A percentile compares a stretch with the other conserved stretches of the same genome.
Evolutionary conservation across 78 protist genomes (phyloP).

Genomic region (Polysphondylium violaceum): DNA sequence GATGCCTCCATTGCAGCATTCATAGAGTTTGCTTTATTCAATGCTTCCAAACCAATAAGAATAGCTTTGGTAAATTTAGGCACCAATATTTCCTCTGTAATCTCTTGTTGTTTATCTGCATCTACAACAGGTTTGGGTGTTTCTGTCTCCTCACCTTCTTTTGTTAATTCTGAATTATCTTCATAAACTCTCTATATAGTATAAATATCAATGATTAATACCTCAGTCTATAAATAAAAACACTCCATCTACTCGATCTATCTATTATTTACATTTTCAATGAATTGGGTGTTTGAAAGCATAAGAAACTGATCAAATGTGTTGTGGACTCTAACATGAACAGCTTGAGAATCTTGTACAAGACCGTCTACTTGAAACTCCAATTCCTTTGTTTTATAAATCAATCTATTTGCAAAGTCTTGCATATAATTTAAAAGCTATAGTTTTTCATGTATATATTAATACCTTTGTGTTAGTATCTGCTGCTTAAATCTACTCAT

Average conservation of each 20-base stretch:
- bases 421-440: slow-evolving; percentile 77
- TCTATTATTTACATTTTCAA: slow-evolving; percentile 82
- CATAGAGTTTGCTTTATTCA: slow-evolving; percentile 44
- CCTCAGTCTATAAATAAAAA: neutral
- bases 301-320: slow-evolving; percentile 86
- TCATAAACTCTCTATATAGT: slow-evolving; percentile 68
- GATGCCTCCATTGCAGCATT: slow-evolving; percentile 57
- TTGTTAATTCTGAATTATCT: slow-evolving; percentile 48
- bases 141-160: slow-evolving; percentile 1
- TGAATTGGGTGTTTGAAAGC: slow-evolving; percentile 89
- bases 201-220: neutral
- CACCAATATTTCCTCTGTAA: slow-evolving; percentile 63
- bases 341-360: slow-evolving; percentile 52
- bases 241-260: neutral
- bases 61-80: slow-evolving; percentile 78
- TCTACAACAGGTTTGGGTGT: neutral
- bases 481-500: too few species aligned
- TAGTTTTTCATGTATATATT: neutral
- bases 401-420: slow-evolving; percentile 64
- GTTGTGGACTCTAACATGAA: slow-evolving; percentile 80
- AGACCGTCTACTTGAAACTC: slow-evolving; percentile 80
- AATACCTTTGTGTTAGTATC: neutral
- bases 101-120: slow-evolving; percentile 39
- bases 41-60: slow-evolving; percentile 58
- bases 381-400: slow-evolving; percentile 76